These are phyloP conservation scores for Phytophthora capsici DNA, from an alignment of 352 stramenopile genomes.

Conservation along the genomic window DNA sequence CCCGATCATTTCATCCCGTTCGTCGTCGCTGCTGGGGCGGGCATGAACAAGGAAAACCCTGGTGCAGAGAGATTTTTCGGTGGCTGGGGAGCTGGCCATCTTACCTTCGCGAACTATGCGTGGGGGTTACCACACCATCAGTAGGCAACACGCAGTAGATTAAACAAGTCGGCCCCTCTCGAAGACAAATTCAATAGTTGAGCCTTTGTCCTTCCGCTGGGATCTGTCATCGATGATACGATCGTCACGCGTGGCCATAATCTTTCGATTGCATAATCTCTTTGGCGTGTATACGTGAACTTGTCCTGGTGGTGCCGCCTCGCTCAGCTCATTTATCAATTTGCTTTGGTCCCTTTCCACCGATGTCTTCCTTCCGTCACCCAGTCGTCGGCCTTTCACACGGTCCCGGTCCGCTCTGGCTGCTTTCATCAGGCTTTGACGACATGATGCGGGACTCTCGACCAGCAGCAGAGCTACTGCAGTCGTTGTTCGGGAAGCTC, in stretches of 20 bases:
- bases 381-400: constrained; percentile 50
- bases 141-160: constrained; percentile 3
- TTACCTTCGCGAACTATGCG: constrained; percentile 44
- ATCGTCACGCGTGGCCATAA: constrained; percentile 6
- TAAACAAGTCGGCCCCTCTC: no score
- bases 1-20: constrained; percentile 56
- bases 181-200: no score
- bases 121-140: constrained; percentile 20
- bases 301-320: constrained; percentile 9
- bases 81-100: constrained; percentile 31
- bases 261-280: constrained; percentile 20
- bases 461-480: constrained; percentile 16
- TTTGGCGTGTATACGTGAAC: constrained; percentile 25
- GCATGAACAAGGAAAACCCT: constrained; percentile 38
- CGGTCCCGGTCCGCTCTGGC: constrained; percentile 53
- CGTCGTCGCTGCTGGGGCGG: constrained; percentile 44
- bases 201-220: no score
- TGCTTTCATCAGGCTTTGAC: constrained; percentile 42
- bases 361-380: constrained; percentile 32
- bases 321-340: constrained; percentile 27
- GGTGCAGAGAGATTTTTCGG: constrained; percentile 32
- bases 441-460: constrained; percentile 26
- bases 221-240: constrained; percentile 4
- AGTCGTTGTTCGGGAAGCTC: constrained; percentile 36
- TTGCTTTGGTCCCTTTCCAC: constrained; percentile 1